Conservation (phyloP, 371 early-diverging fungal genomes). For the Paramicrosporidium saccamoebae region DNA sequence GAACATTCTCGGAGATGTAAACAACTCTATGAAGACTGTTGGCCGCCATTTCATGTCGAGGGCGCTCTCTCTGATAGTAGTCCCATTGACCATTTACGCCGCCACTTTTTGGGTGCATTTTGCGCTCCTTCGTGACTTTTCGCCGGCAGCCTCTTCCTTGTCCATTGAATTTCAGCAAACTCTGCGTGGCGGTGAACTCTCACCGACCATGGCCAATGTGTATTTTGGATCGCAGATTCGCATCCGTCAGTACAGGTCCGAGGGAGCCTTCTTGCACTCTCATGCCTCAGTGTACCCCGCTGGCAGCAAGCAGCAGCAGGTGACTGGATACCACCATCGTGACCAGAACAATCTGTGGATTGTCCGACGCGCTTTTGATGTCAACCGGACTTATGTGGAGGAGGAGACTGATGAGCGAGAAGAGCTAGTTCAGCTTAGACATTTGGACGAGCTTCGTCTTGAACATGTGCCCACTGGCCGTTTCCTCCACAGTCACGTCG, state of each 20-base stretch:
- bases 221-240: conserved; percentile 40
- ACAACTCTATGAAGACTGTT: conserved; percentile 10
- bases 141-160: conserved; percentile 48
- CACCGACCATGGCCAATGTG: conserved; percentile 14
- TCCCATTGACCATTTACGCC: conserved; percentile 48
- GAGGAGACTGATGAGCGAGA: conserved; percentile 10
- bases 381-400: conserved; percentile 7
- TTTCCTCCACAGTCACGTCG: conserved; percentile 40
- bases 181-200: conserved; percentile 7
- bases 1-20: conserved; percentile 32
- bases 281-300: conserved; percentile 37
- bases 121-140: conserved; percentile 12
- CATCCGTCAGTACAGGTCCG: conserved; percentile 27
- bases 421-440: conserved; percentile 6
- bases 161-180: conserved; percentile 31
- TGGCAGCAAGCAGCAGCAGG: conserved; percentile 63
- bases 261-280: conserved; percentile 52
- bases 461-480: conserved; percentile 14
- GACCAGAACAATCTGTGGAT: conserved; percentile 65
- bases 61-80: conserved; percentile 20
- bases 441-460: conserved; percentile 4
- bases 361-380: conserved; percentile 9
- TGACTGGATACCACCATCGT: conserved; percentile 54
- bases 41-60: conserved; percentile 12
- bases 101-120: conserved; percentile 50